Percentiles rank a stretch among this genome's conserved stretches.
phyloP scores from a whole-genome alignment of 1,284 basidiomycete genomes.

The Lentinula novae-zelandiae region DNA sequence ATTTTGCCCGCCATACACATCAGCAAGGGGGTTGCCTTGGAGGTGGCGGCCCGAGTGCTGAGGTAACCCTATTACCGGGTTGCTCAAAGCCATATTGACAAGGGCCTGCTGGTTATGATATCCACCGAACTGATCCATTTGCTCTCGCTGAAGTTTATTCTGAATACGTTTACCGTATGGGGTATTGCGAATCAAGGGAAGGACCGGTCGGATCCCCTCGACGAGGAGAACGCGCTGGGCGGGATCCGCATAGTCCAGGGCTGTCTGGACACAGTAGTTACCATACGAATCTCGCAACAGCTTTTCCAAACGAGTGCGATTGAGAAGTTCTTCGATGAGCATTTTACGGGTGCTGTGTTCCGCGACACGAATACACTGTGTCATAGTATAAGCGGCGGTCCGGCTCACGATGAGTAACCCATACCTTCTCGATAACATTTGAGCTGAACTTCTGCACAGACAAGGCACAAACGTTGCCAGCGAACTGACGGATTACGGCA shows the following conservation, averaged over 20 bases:
- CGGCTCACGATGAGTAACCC: conserved; percentile 8
- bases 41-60: conserved; percentile 52
- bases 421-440: conserved; percentile 89
- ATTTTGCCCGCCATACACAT: conserved; percentile 64
- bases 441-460: conserved; percentile 99
- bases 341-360: conserved; percentile 93
- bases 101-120: conserved; percentile 61
- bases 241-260: conserved; percentile 92
- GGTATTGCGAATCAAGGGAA: conserved; percentile 94
- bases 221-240: conserved; percentile 82
- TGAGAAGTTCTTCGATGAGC: conserved; percentile 93
- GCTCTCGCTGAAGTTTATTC: conserved; percentile 93
- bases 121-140: conserved; percentile 66
- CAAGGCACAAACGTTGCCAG: conserved; percentile 95
- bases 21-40: conserved; percentile 58
- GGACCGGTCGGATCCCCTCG: conserved; percentile 94
- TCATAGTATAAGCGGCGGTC: conserved; percentile 9
- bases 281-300: conserved; percentile 92
- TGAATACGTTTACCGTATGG: conserved; percentile 98
- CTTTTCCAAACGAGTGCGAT: conserved; percentile 93
- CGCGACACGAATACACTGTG: conserved; percentile 93
- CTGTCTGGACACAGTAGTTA: conserved; percentile 96
- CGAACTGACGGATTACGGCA: conserved; percentile 95
- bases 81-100: conserved; percentile 53
- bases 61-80: conserved; percentile 47